Evolutionary conservation across 202 grass and related monocot genomes (phyloP), one percentile per base, ranked within the genome.

Genomic region (Dendrocalamus latiflorus): DNA sequence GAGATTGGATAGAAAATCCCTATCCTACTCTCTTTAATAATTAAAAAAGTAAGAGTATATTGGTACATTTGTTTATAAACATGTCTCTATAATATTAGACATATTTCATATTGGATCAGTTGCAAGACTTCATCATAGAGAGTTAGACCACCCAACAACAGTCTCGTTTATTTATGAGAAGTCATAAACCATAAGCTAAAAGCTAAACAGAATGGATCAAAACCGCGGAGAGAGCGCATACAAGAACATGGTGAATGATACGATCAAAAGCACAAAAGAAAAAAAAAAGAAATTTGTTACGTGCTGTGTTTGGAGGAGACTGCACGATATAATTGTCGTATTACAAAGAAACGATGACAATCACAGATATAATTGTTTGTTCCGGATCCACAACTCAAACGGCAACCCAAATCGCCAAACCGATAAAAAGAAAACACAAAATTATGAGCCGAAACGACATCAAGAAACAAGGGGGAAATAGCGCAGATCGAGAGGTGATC

Each of bases 361-460:
- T 47, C 60, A 67, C 65, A 81, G 1, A 84, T 16, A 57, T 13
- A 57, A 54, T 55, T 13, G 4, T 25, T 84, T 70, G 34, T 70
- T 80, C 81, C 41, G 41, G 22, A 78, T 81, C 66, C 77, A 85
- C 70, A 80, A 76, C 72, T 76, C 53, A 75, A 58, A 84, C 17
- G 39, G 43, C 53, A 89, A 64, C 81, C 53, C 70, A 76, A 80
- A 80, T 59, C 28, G 65, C 77, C 77, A 68, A 54, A 80, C 12
- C 51, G 53, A 10, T 25, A 48, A 1, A 8, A 7, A 7, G 39
- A 60, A 60, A 30, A 22, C 28, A 64, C 54, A 85, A 76, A 70
- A 85, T 89, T 89, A 80, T 85, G 81, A 33, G 81, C 76, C 64
- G 60, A 56, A 69, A 71, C 55, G 76, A 63, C 82, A 56, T 38